Percentiles rank a stretch among this genome's conserved stretches.
Evolutionary conservation across 2,329 filamentous ascomycete species (phyloP).

Genomic region (Lithohypha guttulata): DNA sequence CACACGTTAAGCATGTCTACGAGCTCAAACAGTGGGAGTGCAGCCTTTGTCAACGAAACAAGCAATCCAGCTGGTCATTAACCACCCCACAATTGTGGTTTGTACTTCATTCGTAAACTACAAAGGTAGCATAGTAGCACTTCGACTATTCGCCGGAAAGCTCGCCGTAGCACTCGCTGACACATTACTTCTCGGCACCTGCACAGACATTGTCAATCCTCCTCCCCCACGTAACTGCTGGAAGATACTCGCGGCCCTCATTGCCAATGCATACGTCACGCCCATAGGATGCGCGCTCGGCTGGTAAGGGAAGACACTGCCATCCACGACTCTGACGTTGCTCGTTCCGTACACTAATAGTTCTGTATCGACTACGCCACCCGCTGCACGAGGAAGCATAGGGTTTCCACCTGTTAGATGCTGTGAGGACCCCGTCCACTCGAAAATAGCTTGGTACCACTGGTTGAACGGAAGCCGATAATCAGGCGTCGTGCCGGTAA

Average conservation of each 20-base stretch:
- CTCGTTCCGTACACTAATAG: slow-evolving; percentile 25
- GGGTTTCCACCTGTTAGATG: slow-evolving; percentile 4
- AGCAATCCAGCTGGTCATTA: too few relatives aligned
- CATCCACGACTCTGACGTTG: slow-evolving; percentile 27
- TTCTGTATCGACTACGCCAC: slow-evolving; percentile 28
- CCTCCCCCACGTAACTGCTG: not conserved
- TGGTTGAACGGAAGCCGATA: not conserved
- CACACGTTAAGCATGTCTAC: too few relatives aligned
- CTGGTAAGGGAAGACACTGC: slow-evolving; percentile 26
- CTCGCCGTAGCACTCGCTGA: not conserved
- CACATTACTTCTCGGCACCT: not conserved
- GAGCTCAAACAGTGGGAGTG: too few relatives aligned
- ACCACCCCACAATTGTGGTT: too few relatives aligned
- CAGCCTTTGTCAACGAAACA: too few relatives aligned
- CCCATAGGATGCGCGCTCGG: slow-evolving; percentile 30
- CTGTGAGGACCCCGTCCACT: not conserved
- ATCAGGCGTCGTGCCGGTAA: slow-evolving; percentile 10
- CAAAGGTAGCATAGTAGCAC: too few relatives aligned
- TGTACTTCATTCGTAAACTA: too few relatives aligned
- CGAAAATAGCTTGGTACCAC: not conserved
- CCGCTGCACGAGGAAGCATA: slow-evolving; percentile 34
- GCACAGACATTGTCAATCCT: not conserved
- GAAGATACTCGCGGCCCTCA: slow-evolving; percentile 14
- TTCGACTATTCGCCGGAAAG: not conserved
- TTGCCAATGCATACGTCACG: slow-evolving; percentile 20